phyloP scores from a whole-genome alignment of 1,284 basidiomycete species.

The Puccinia novopanici region DNA sequence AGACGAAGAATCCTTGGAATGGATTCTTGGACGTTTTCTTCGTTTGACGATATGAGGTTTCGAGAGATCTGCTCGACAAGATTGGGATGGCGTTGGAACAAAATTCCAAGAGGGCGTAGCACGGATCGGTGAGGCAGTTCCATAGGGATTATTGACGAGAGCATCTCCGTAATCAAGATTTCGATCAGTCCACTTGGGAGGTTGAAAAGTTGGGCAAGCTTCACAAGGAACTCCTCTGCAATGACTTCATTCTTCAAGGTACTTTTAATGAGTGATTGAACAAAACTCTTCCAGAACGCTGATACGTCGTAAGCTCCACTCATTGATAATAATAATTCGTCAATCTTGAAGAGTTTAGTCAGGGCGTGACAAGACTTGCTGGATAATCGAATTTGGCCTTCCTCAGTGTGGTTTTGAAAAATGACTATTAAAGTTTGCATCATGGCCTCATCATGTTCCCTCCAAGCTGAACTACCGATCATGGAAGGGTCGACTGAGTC shows the following conservation, averaged over 20 bases:
- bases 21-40: constrained; percentile 16
- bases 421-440: constrained; percentile 31
- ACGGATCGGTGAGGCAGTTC: constrained; percentile 28
- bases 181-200: constrained; percentile 5
- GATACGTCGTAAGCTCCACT: constrained; percentile 33
- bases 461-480: background rate
- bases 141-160: constrained; percentile 10
- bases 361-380: constrained; percentile 35
- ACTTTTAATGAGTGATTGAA: constrained; percentile 22
- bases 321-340: constrained; percentile 23
- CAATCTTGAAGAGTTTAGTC: constrained; percentile 6
- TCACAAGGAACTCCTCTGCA: constrained; percentile 33
- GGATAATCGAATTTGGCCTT: constrained; percentile 17
- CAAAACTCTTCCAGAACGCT: constrained; percentile 38
- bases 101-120: constrained; percentile 38
- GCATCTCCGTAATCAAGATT: constrained; percentile 16
- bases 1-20: constrained; percentile 38
- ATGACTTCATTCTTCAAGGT: constrained; percentile 22
- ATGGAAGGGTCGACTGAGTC: background rate
- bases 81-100: constrained; percentile 40
- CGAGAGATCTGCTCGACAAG: constrained; percentile 29
- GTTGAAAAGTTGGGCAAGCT: constrained; percentile 34
- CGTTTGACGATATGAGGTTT: background rate
- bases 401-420: constrained; percentile 23
- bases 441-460: constrained; percentile 37